These are phyloP conservation scores for Orbilia oligospora DNA, from an alignment of 2,329 filamentous ascomycete genomes.

Conservation along the genomic window DNA sequence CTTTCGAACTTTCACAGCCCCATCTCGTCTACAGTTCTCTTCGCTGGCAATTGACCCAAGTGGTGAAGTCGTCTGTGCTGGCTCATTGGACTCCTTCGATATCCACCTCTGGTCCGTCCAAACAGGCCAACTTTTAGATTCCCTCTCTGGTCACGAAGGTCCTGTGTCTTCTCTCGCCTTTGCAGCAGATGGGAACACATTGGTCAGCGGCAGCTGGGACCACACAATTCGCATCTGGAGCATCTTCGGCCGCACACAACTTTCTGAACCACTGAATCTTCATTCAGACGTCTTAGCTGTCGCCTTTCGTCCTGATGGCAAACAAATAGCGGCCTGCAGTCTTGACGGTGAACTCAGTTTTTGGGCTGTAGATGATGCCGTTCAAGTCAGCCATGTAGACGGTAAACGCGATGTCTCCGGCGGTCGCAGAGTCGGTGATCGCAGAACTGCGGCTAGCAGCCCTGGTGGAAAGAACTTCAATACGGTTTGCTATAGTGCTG, in stretches of 20 bases:
- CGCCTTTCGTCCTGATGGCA: slow-evolving; percentile 88
- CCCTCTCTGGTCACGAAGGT: slow-evolving; percentile 91
- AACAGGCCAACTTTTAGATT: slow-evolving; percentile 93
- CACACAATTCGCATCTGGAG: slow-evolving; percentile 96
- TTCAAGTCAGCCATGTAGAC: slow-evolving; percentile 88
- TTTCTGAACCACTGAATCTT: slow-evolving; percentile 91
- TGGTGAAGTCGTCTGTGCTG: slow-evolving; percentile 94
- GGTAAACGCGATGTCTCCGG: slow-evolving; percentile 93
- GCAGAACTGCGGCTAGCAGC: slow-evolving; percentile 90
- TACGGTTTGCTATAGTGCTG: slow-evolving; percentile 89
- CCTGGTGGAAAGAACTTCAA: slow-evolving; percentile 91
- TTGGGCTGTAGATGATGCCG: slow-evolving; percentile 90
- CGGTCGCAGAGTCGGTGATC: slow-evolving; percentile 87
- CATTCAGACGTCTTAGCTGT: slow-evolving; percentile 91
- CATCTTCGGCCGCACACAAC: slow-evolving; percentile 93
- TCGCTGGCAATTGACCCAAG: slow-evolving; percentile 97
- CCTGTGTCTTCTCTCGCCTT: slow-evolving; percentile 91
- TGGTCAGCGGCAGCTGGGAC: slow-evolving; percentile 97
- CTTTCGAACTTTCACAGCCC: slow-evolving; percentile 96
- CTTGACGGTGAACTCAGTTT: slow-evolving; percentile 95
- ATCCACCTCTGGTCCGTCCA: slow-evolving; percentile 99
- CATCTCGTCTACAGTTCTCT: slow-evolving; percentile 90
- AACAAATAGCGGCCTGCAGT: slow-evolving; percentile 91
- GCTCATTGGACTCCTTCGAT: slow-evolving; percentile 95
- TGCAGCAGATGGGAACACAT: slow-evolving; percentile 83